Evolutionary conservation across 176 grass and related monocot species (phyloP), one percentile per base, ranked within the genome.

Genomic region (Rhynchospora pubera): DNA sequence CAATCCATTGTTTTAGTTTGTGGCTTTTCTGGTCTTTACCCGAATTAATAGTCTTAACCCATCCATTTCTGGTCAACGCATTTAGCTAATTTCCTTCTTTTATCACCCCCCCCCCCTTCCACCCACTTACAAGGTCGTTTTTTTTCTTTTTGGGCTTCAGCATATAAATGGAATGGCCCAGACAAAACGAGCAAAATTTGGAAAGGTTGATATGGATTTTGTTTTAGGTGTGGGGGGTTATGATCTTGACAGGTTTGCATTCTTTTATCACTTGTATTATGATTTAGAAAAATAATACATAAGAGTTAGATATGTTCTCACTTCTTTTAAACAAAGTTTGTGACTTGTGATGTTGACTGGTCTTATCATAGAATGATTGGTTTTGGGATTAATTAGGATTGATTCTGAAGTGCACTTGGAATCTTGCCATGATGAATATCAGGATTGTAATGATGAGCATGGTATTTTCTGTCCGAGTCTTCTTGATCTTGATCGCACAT

Each of bases 141-240:
- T 81, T 92, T 94, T 87, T 5, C 5, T 84, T 39, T 39, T 39
- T 39, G 34, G 16, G 76, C 72, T 82, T 44, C 86, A 97, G 94
- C 84, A 87, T 77, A 97, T 97, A 44, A 97, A 97, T 84, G 48
- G 79, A 24, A 93, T 93, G 89, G 94, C 89, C 57, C 73, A 93
- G 90, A 78, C 93, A 85, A 97, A 93, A 77, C 84, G 70, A 58
- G 89, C 89, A 14, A 78, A 90, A 56, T 93, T 90, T 87, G 91
- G 94, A 50, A 85, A 86, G 83, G 94, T 97, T 88, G 91, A 97
- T 90, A 79, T 97, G 74, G 89, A 97, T 87, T 97, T 93, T 87
- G 94, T 93, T 77, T 91, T 97, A 87, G 91, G 94, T 77, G 89
- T 97, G 83, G 94, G 94, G 85, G 94, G 94, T 77, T 97, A 93